These are phyloP conservation scores for Boletus eberwhitei DNA, from an alignment of 768 basidiomycete genomes.

Conservation along the genomic window DNA sequence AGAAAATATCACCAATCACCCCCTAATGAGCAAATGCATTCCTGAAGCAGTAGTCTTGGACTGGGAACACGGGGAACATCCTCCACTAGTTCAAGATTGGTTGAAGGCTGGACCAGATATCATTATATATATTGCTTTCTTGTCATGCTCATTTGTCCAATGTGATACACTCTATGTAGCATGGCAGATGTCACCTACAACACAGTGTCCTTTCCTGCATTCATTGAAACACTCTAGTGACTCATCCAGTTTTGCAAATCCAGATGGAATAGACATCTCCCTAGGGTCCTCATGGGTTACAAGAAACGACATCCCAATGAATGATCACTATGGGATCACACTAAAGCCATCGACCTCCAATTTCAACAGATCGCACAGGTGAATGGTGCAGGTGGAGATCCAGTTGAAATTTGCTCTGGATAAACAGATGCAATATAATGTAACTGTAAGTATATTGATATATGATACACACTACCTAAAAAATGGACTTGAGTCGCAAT, in stretches of 20 bases:
- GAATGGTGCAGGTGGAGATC: constrained; percentile 56
- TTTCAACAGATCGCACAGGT: constrained; percentile 55
- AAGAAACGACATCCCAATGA: constrained; percentile 82
- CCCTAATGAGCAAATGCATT: constrained; percentile 30
- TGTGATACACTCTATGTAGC: constrained; percentile 36
- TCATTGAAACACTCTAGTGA: constrained; percentile 61
- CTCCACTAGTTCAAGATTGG: constrained; percentile 42
- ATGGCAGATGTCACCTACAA: constrained; percentile 96
- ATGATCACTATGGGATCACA: constrained; percentile 68
- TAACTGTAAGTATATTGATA: constrained; percentile 4
- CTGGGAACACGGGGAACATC: constrained; percentile 67
- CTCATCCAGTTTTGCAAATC: constrained; percentile 36
- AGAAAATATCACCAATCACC: constrained; percentile 58
- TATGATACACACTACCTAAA: constrained; percentile 4
- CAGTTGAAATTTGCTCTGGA: constrained; percentile 73
- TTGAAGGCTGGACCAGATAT: constrained; percentile 48
- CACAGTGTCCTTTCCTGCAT: constrained; percentile 75
- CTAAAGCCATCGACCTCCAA: constrained; percentile 46
- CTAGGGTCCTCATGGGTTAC: constrained; percentile 71
- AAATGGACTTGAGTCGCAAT: background rate
- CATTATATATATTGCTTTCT: constrained; percentile 55
- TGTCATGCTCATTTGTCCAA: background rate
- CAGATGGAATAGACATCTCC: constrained; percentile 28
- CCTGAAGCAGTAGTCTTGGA: constrained; percentile 51
- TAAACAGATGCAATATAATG: constrained; percentile 3